Percentiles rank a stretch among this genome's conserved stretches.
phyloP scores from a whole-genome alignment of 495 filamentous ascomycete species.

The Clavariopsis aquatica region DNA sequence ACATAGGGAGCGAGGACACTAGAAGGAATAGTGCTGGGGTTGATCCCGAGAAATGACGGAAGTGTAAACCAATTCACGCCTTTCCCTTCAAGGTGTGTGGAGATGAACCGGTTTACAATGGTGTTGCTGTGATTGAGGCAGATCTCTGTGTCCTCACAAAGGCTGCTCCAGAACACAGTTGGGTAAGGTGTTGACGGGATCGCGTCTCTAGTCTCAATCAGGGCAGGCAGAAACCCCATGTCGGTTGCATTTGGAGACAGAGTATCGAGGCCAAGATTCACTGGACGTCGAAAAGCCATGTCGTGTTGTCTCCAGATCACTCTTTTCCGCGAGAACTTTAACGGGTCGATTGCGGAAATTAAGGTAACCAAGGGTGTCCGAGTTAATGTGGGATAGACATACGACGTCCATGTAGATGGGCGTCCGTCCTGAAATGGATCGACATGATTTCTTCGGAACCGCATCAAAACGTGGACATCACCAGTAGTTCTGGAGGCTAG shows the following conservation, averaged over 20 bases:
- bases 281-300: background rate
- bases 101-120: background rate
- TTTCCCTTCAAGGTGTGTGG: background rate
- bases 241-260: background rate
- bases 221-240: background rate
- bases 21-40: background rate
- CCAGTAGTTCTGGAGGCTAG: conserved; percentile 1
- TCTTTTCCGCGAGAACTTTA: background rate
- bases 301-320: conserved; percentile 4
- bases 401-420: background rate
- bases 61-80: conserved; percentile 11
- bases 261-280: background rate
- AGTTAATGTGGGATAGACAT: conserved; percentile 1
- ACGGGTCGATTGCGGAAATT: background rate
- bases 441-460: background rate
- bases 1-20: background rate
- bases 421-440: conserved; percentile 5
- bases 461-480: background rate
- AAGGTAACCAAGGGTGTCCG: background rate
- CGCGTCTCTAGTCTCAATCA: background rate
- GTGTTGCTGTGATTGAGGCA: conserved; percentile 5
- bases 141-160: conserved; percentile 3
- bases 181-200: conserved; percentile 4
- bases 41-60: background rate
- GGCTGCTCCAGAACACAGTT: conserved; percentile 15